Percentiles rank a stretch among this genome's conserved stretches.
Evolutionary conservation across 768 basidiomycete species (phyloP).

Genomic region (Naganishia vaughanmartiniae): DNA sequence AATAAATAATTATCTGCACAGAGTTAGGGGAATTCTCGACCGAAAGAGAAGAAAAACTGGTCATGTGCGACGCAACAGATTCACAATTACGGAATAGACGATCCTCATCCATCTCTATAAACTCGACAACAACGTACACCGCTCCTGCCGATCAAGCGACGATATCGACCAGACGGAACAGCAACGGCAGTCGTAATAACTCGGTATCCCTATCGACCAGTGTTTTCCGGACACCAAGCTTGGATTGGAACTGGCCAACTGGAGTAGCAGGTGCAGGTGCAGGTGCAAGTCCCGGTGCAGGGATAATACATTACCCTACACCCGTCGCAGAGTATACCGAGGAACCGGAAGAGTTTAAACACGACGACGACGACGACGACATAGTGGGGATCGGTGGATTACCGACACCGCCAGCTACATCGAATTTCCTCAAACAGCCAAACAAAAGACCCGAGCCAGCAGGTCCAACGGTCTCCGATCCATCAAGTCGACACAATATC

Average conservation of each 20-base stretch:
- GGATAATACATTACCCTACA: background rate
- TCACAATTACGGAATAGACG: background rate
- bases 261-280: background rate
- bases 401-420: background rate
- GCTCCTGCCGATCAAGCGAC: background rate
- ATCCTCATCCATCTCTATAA: background rate
- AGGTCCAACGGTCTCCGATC: too few species aligned
- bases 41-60: too few species aligned
- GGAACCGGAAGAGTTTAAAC: background rate
- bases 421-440: too few species aligned
- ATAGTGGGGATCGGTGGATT: too few species aligned
- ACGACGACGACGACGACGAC: background rate
- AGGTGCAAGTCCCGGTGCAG: background rate
- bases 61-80: too few species aligned
- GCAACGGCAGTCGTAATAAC: background rate
- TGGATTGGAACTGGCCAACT: conserved; percentile 4
- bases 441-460: too few species aligned
- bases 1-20: too few species aligned
- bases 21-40: too few species aligned
- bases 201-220: background rate
- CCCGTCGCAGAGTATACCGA: background rate
- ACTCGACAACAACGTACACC: background rate
- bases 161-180: background rate
- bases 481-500: too few species aligned
- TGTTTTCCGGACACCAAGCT: background rate